phyloP scores from a whole-genome alignment of 1,139 yeast genomes.

The Scheffersomyces illinoinensis region DNA sequence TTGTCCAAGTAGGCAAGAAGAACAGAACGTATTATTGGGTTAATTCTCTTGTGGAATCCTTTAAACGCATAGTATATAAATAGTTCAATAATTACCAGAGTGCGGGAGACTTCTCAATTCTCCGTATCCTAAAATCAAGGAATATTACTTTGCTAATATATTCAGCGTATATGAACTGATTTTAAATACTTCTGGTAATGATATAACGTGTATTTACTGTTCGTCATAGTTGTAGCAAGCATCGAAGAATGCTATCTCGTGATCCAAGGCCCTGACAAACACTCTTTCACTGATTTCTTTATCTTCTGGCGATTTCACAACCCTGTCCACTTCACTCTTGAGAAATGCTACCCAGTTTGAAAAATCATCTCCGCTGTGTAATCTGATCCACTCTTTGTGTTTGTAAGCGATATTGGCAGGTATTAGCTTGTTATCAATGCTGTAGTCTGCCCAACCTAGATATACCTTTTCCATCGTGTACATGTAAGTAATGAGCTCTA shows the following conservation, averaged over 20 bases:
- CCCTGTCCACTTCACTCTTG: conserved; percentile 43
- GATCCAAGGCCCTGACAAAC: conserved; percentile 34
- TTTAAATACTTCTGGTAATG: neutral
- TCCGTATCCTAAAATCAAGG: neutral
- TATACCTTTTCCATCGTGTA: conserved; percentile 54
- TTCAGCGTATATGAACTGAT: neutral
- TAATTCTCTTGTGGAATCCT: neutral
- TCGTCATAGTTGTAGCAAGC: conserved; percentile 34
- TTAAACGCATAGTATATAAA: neutral
- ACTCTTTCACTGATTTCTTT: conserved; percentile 25
- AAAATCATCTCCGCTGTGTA: conserved; percentile 52
- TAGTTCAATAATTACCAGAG: neutral
- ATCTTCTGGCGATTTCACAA: conserved; percentile 16
- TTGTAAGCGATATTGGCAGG: conserved; percentile 40
- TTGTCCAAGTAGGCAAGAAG: neutral
- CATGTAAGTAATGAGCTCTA: conserved; percentile 44
- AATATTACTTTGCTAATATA: neutral
- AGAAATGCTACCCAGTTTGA: conserved; percentile 49
- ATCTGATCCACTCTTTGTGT: conserved; percentile 50
- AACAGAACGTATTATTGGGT: no score
- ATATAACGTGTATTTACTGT: neutral
- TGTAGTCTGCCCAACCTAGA: conserved; percentile 50
- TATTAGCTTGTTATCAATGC: conserved; percentile 16
- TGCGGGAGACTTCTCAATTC: neutral
- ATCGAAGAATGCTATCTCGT: conserved; percentile 49